Percentiles rank a stretch among this genome's conserved stretches.
Conservation (phyloP, 139 green algal genomes). For the Yamagishiella unicocca region DNA sequence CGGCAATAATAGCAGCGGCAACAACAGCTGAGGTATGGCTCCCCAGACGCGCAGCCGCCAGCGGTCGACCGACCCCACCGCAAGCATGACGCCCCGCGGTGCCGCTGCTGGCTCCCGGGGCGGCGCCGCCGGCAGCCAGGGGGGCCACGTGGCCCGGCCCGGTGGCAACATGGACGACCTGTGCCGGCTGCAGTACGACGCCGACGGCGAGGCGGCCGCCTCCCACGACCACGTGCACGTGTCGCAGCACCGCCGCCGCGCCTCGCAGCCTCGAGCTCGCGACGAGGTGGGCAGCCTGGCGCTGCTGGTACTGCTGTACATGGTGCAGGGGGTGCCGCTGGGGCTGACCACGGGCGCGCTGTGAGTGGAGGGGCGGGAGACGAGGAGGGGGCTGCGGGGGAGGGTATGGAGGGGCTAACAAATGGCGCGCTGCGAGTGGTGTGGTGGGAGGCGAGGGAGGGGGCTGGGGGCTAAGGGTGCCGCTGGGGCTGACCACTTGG, state of each 20-base stretch:
- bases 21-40: too few relatives aligned
- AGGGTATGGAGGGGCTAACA: too few relatives aligned
- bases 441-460: too few relatives aligned
- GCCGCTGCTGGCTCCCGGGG: too few relatives aligned
- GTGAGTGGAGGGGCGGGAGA: constrained; percentile 65
- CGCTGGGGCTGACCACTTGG: too few relatives aligned
- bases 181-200: not conserved
- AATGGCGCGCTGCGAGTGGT: too few relatives aligned
- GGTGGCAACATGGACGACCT: constrained; percentile 14
- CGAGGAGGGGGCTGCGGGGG: not conserved
- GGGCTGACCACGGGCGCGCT: constrained; percentile 89
- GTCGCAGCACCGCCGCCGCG: not conserved
- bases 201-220: not conserved
- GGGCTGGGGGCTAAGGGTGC: too few relatives aligned
- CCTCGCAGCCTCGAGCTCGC: not conserved
- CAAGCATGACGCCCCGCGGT: too few relatives aligned
- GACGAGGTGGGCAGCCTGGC: constrained; percentile 77
- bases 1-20: too few relatives aligned
- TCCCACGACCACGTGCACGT: constrained; percentile 1
- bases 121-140: not conserved
- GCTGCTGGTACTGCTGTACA: constrained; percentile 90
- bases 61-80: too few relatives aligned
- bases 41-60: too few relatives aligned
- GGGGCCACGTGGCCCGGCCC: not conserved
- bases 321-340: constrained; percentile 91